Conservation (phyloP, 805 yeast species). For the Suhomyces emberorum region DNA sequence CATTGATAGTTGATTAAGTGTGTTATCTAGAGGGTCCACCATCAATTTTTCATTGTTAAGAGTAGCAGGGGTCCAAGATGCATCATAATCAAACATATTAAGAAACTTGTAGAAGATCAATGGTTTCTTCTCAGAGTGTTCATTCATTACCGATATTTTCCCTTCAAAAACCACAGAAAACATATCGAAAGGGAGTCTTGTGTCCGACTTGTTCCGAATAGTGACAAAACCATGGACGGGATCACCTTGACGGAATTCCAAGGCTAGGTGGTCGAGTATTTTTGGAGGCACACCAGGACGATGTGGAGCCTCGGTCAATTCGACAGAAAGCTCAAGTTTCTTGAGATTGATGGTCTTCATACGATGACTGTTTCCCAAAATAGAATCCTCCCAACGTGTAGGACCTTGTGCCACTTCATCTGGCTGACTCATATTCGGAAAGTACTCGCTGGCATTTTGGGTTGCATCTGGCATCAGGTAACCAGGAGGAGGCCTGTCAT, state of each 20-base stretch:
- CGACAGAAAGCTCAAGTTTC: slow-evolving; percentile 17
- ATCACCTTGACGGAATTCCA: slow-evolving; percentile 28
- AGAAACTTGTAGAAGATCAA: slow-evolving; percentile 25
- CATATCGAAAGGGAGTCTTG: slow-evolving; percentile 25
- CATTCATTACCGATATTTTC: slow-evolving; percentile 21
- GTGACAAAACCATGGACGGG: slow-evolving; percentile 23
- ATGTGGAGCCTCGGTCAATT: slow-evolving; percentile 17
- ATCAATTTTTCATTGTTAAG: slow-evolving; percentile 3
- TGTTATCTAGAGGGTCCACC: slow-evolving; percentile 21
- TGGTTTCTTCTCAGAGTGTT: slow-evolving; percentile 17
- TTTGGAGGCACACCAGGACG: slow-evolving; percentile 14
- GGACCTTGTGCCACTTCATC: neutral
- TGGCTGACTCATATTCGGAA: slow-evolving; percentile 3
- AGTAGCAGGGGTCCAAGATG: slow-evolving; percentile 33
- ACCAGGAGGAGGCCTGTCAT: slow-evolving; percentile 23
- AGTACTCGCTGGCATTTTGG: slow-evolving; percentile 1
- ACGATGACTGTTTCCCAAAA: slow-evolving; percentile 25
- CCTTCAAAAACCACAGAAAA: slow-evolving; percentile 29
- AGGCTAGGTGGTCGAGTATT: slow-evolving; percentile 14
- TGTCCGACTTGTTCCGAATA: slow-evolving; percentile 15
- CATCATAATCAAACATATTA: slow-evolving; percentile 29
- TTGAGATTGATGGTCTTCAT: slow-evolving; percentile 19
- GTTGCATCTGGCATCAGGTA: slow-evolving; percentile 9
- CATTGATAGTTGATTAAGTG: slow-evolving; percentile 14
- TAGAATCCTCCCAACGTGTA: slow-evolving; percentile 26